These are phyloP conservation scores for Dissophora globulifera DNA, from an alignment of 192 early-diverging fungal genomes.

Conservation along the genomic window DNA sequence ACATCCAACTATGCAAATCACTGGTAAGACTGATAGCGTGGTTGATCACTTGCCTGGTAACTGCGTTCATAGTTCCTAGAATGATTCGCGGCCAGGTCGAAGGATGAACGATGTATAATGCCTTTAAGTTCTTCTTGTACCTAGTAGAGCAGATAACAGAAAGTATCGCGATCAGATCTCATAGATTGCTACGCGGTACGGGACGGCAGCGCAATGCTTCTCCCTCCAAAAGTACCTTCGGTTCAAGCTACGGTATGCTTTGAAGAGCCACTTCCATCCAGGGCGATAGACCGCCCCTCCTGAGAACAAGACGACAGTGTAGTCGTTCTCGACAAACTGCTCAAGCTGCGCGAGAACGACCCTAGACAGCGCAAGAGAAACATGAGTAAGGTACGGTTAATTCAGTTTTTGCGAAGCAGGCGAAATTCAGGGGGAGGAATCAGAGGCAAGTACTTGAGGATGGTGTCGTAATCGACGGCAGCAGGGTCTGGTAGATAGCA, in stretches of 20 bases:
- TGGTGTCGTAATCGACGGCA: constrained; percentile 82
- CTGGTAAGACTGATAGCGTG: no score
- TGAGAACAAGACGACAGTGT: constrained; percentile 89
- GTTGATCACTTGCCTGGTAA: constrained; percentile 90
- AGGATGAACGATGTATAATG: constrained; percentile 93
- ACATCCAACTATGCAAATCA: no score
- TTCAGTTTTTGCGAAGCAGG: no score
- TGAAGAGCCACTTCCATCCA: constrained; percentile 84
- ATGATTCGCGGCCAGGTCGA: constrained; percentile 83
- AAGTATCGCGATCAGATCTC: no score
- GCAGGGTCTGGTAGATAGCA: constrained; percentile 90
- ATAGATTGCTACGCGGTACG: no score
- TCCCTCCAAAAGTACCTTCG: constrained; percentile 67
- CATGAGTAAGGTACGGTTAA: no score
- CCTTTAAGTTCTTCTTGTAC: constrained; percentile 95
- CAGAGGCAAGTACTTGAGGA: constrained; percentile 78
- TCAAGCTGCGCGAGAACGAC: constrained; percentile 71
- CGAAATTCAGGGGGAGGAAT: constrained; percentile 29
- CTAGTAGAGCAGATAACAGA: no score
- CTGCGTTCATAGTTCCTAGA: constrained; percentile 84
- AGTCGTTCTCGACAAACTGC: constrained; percentile 90
- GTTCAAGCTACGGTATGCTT: constrained; percentile 83
- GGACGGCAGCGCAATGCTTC: no score
- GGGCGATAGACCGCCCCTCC: constrained; percentile 82
- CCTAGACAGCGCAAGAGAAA: no score